Conservation (phyloP, 2,329 filamentous ascomycete genomes). For the Cladosporium halotolerans region DNA sequence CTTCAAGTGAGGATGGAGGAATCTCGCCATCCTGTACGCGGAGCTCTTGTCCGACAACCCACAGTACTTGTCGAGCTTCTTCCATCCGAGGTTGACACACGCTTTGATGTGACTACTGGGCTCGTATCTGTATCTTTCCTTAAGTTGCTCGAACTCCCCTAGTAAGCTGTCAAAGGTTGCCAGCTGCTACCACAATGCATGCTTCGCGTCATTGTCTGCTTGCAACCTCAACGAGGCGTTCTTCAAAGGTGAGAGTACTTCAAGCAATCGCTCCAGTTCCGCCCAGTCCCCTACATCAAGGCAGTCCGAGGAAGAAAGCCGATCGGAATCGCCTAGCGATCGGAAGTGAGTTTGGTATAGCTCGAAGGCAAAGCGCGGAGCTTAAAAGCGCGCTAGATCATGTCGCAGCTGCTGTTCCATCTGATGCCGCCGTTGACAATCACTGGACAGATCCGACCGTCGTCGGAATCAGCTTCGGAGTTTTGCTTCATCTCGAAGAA, state of each 20-base stretch:
- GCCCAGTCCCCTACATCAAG: not conserved
- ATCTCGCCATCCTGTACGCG: not conserved
- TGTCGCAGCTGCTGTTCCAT: not conserved
- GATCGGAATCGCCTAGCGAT: not conserved
- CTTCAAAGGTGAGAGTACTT: not conserved
- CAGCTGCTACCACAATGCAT: not conserved
- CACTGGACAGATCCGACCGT: not conserved
- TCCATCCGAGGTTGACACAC: constrained; percentile 1
- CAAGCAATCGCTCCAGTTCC: not conserved
- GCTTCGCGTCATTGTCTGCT: not conserved
- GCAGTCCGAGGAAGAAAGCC: not conserved
- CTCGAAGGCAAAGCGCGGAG: not conserved
- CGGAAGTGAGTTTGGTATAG: not conserved
- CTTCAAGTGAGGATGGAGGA: not conserved
- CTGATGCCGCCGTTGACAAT: not conserved
- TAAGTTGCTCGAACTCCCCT: not conserved
- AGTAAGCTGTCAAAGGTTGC: not conserved
- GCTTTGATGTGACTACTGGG: not conserved
- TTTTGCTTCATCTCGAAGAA: not conserved
- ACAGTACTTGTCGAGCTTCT: constrained; percentile 5
- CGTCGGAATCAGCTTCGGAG: not conserved
- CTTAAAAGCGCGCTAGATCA: not conserved
- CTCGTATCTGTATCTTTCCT: too few species aligned
- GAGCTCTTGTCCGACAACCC: not conserved
- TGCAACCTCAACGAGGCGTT: not conserved